Evolutionary conservation across 192 early-diverging fungal genomes (phyloP), one percentile per base, ranked within the genome.

Genomic region (Phycomyces nitens): DNA sequence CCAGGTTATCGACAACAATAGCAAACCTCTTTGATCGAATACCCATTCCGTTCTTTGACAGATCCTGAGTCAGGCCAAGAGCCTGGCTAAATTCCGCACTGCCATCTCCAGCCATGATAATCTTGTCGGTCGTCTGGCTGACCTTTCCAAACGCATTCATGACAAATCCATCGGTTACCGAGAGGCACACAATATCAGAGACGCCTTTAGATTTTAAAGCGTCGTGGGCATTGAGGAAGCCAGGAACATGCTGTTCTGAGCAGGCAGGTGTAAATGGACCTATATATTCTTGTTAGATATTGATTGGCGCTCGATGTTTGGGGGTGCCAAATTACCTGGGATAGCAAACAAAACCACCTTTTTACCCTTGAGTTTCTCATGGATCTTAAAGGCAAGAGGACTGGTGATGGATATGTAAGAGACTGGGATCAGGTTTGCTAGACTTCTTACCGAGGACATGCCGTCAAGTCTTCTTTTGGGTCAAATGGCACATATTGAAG

Each of bases 61-160:
- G 74, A 65, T 89, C 83, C 49, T 80, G 77, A 22, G 55, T 70
- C 38, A 93, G 77, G 29, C 91, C 91, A 9, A 91, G 77, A n/a
- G 84, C 84, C 22, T 71, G 71, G 22, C 80, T 78, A 42, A 90
- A 88, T 18, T 80, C 81, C 58, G 79, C 86, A 70, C 86, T 88
- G 40, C 85, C 89, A 67, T 93, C 91, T 34, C 88, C 85, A 58
- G 87, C 83, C 87, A 93, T 88, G 58, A 82, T 72, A 27, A 86
- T 72, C 68, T 87, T 82, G 61, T 80, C 80, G 22, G 57, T 64
- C 39, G 69, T 58, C n/a, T 75, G 62, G 3, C 60, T 60, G 60
- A 74, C 71, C 65, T 82, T 82, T 42, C 76, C 81, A 73, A 79
- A 82, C 18, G 81, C 81, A 59, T 77, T 75, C 81, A 82, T 83